Evolutionary conservation across 2,329 filamentous ascomycete species (phyloP).

Genomic region (Phoma sp.): DNA sequence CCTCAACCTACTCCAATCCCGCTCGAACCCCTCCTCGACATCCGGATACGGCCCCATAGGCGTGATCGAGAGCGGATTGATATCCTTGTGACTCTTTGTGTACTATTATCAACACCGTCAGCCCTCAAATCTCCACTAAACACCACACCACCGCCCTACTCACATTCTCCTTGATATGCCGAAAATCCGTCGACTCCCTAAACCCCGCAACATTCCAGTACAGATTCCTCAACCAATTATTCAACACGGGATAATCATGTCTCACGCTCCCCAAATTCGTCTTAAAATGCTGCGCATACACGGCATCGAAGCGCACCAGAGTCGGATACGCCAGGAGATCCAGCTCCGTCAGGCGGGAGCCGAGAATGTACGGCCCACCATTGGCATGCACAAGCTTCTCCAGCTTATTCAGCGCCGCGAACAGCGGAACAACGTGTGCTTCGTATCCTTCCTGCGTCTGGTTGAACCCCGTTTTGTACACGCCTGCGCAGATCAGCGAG

Average conservation of each 20-base stretch:
- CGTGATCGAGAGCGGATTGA: conserved; percentile 68
- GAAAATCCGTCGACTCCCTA: conserved; percentile 66
- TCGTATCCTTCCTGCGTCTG: conserved; percentile 62
- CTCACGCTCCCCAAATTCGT: conserved; percentile 67
- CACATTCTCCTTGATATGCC: conserved; percentile 70
- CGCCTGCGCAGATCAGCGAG: conserved; percentile 62
- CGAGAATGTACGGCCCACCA: conserved; percentile 63
- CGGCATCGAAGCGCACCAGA: conserved; percentile 64
- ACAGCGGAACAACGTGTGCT: conserved; percentile 60
- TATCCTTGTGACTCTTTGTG: conserved; percentile 64
- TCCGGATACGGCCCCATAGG: conserved; percentile 66
- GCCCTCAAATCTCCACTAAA: neutral
- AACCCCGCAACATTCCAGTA: conserved; percentile 64
- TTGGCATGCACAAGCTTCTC: conserved; percentile 56
- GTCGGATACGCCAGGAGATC: conserved; percentile 65
- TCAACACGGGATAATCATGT: conserved; percentile 64
- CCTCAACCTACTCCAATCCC: conserved; percentile 56
- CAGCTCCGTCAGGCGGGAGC: conserved; percentile 62
- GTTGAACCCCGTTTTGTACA: conserved; percentile 68
- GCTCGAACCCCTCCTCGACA: conserved; percentile 60
- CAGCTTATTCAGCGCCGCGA: conserved; percentile 65
- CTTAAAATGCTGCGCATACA: conserved; percentile 72
- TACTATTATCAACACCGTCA: conserved; percentile 43
- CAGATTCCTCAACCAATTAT: conserved; percentile 65
- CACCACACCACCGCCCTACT: conserved; percentile 12